Conservation (phyloP, 192 early-diverging fungal species). For the Tieghemiomyces parasiticus region DNA sequence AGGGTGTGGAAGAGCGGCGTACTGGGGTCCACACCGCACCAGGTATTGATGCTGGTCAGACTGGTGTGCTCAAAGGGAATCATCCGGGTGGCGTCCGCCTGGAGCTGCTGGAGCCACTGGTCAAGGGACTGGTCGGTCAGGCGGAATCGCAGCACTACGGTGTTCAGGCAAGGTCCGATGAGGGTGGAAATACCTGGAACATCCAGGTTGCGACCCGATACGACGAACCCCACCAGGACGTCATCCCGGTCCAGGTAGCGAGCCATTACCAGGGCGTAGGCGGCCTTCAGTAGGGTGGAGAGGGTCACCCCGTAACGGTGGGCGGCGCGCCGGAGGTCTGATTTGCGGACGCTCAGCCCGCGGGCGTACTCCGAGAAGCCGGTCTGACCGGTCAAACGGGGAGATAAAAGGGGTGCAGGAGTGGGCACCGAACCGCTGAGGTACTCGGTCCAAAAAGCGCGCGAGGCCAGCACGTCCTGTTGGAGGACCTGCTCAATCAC, state of each 20-base stretch:
- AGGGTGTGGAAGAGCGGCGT: too few relatives aligned
- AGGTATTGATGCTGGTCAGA: too few relatives aligned
- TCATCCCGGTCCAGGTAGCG: not conserved
- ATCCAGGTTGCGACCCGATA: conserved; percentile 6
- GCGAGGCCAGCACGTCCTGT: not conserved
- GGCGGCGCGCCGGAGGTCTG: not conserved
- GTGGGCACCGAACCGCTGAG: not conserved
- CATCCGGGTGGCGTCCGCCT: too few relatives aligned
- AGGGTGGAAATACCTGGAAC: not conserved
- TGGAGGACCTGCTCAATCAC: not conserved
- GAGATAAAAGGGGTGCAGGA: not conserved
- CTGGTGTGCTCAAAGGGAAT: too few relatives aligned
- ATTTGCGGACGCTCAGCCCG: not conserved
- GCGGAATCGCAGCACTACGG: not conserved
- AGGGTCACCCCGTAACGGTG: not conserved
- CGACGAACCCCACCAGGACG: not conserved
- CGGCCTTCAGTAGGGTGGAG: not conserved
- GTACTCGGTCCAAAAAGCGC: not conserved
- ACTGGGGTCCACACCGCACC: too few relatives aligned
- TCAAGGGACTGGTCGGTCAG: not conserved
- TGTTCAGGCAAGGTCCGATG: conserved; percentile 7
- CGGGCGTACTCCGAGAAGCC: not conserved
- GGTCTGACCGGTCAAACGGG: too few relatives aligned
- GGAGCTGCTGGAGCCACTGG: not conserved
- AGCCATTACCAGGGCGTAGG: conserved; percentile 4